These are phyloP conservation scores for Abrus pulchellus DNA, from an alignment of 306 rosid species.

Conservation along the genomic window DNA sequence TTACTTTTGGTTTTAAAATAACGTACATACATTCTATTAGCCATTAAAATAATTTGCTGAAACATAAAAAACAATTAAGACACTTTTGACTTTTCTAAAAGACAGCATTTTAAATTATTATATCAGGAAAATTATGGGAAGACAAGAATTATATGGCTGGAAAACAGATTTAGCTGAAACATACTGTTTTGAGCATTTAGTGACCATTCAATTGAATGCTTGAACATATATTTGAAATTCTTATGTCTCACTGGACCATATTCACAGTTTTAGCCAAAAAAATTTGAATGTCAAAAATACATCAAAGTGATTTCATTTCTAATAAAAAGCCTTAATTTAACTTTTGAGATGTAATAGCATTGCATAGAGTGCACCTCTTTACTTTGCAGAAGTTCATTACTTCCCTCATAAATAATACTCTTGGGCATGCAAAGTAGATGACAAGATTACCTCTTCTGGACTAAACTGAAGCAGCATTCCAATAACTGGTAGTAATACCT, in stretches of 20 bases:
- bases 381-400: slow-evolving; percentile 35
- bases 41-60: slow-evolving; percentile 16
- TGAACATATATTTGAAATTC: slow-evolving; percentile 26
- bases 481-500: slow-evolving; percentile 89
- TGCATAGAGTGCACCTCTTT: slow-evolving; percentile 8
- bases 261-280: slow-evolving; percentile 10
- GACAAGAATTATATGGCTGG: slow-evolving; percentile 4
- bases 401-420: slow-evolving; percentile 18
- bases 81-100: slow-evolving; percentile 23
- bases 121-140: not conserved
- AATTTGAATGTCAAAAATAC: slow-evolving; percentile 10
- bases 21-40: slow-evolving; percentile 9
- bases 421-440: slow-evolving; percentile 17
- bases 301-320: slow-evolving; percentile 24
- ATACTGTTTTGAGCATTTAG: slow-evolving; percentile 41
- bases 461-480: slow-evolving; percentile 99
- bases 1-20: slow-evolving; percentile 30
- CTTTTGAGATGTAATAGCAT: slow-evolving; percentile 32
- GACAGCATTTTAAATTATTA: slow-evolving; percentile 11
- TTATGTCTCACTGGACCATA: slow-evolving; percentile 2
- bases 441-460: slow-evolving; percentile 87
- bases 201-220: slow-evolving; percentile 36
- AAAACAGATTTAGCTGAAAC: slow-evolving; percentile 28
- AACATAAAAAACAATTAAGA: slow-evolving; percentile 15
- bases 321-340: slow-evolving; percentile 26